Evolutionary conservation across 106 monocot species (phyloP), one percentile per base, ranked within the genome.

Genomic region (Phalaenopsis aphrodite): DNA sequence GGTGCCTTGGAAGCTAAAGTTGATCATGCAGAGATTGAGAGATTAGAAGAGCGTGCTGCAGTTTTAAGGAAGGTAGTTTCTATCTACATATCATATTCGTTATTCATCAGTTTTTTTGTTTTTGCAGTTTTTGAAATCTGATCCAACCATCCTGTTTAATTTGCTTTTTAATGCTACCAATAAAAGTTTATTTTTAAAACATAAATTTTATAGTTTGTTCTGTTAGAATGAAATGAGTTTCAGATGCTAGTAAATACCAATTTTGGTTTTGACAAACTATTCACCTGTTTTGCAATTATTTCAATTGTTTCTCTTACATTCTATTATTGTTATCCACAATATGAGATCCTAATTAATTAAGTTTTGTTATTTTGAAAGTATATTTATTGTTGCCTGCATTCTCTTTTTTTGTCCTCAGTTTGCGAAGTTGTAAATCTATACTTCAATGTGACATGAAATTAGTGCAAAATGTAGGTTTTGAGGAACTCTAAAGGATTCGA

Each of bases 61-160:
- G 75, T 55, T 24, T 56, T 97, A 42, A 83, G 89, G 83, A 94
- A 89, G 96, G 96, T 97, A 85, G 73, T 69, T 38, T 81, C 73
- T 77, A 55, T 49, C 6, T 21, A n/a, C 77, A 17, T 52, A 69
- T n/a, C 4, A 61, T 19, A 61, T 61, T 61, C 61, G 5, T 61
- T n/a, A 21, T 61, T n/a, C 61, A 23, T 61, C 4, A 1, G 21
- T 61, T 61, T 61, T 61, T 5, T 61, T 61, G 61, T 61, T 61
- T 6, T 61, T 21, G 18, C 1, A 61, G 18, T 61, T 61, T 61
- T 61, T 61, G 58, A 61, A 61, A n/a, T 61, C 21, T 18, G 17
- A 19, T 18, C 9, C 58, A 61, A 19, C 58, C 8, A 19, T 4
- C 21, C 19, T 61, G 58, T 18, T 18, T 61, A 18, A 19, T 19